A percentile compares a stretch with the other conserved stretches of the same genome.
Conservation (phyloP, 352 stramenopile genomes). For the Phytophthora brassicae region DNA sequence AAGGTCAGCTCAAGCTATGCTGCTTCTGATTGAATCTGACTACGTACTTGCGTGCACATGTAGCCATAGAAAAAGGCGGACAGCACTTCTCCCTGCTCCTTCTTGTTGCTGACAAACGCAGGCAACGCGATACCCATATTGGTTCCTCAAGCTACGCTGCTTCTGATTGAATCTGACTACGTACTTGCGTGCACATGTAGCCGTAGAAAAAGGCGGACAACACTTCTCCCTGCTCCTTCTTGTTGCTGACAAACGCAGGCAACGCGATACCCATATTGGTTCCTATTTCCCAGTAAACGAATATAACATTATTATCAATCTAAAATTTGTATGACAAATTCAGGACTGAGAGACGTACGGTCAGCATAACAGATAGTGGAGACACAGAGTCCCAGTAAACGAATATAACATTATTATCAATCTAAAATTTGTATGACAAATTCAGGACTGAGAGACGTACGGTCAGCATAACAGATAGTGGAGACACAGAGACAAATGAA, state of each 20-base stretch:
- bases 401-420: no score
- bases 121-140: slow-evolving; percentile 88
- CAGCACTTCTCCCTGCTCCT: slow-evolving; percentile 78
- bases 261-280: slow-evolving; percentile 58
- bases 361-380: slow-evolving; percentile 87
- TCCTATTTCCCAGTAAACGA: not conserved
- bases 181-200: slow-evolving; percentile 85
- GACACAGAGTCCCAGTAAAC: no score
- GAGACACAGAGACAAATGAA: slow-evolving; percentile 74
- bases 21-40: not conserved
- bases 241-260: slow-evolving; percentile 70
- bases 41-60: slow-evolving; percentile 74
- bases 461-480: slow-evolving; percentile 86
- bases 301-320: no score
- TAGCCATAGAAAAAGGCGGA: slow-evolving; percentile 90
- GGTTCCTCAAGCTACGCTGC: slow-evolving; percentile 49
- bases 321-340: not conserved
- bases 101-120: slow-evolving; percentile 72
- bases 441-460: slow-evolving; percentile 32
- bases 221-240: slow-evolving; percentile 78
- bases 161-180: no score
- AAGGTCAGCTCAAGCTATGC: not conserved
- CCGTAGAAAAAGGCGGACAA: slow-evolving; percentile 88
- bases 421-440: not conserved
- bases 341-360: slow-evolving; percentile 36